Evolutionary conservation across 306 rosid genomes (phyloP).

Genomic region (Cucurbita maxima): DNA sequence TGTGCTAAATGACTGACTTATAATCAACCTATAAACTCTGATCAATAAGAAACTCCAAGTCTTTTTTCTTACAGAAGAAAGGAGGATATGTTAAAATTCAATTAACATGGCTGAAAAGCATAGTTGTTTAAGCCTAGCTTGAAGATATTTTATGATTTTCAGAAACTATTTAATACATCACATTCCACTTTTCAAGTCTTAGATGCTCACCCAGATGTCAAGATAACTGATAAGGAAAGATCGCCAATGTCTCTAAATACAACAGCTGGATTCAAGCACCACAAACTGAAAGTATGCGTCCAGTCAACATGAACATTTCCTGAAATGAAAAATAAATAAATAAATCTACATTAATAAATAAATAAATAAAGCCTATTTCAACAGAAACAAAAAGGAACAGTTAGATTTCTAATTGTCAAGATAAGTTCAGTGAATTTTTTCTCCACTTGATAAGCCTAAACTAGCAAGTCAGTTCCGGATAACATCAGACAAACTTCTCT

Average conservation of each 20-base stretch:
- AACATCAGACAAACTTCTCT: neutral
- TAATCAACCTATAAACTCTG: neutral
- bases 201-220: constrained; percentile 74
- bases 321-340: constrained; percentile 16
- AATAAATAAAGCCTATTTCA: neutral
- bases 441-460: neutral
- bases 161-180: neutral
- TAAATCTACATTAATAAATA: too few relatives aligned
- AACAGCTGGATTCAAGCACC: constrained; percentile 96
- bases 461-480: neutral
- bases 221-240: constrained; percentile 73
- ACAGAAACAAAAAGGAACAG: neutral
- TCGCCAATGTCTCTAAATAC: constrained; percentile 81
- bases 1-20: neutral
- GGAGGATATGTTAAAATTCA: constrained; percentile 2
- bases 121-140: neutral
- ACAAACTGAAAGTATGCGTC: constrained; percentile 73
- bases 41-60: neutral
- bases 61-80: neutral
- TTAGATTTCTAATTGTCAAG: neutral
- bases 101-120: neutral
- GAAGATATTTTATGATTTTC: neutral
- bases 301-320: constrained; percentile 56
- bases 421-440: neutral
- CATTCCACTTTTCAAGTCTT: neutral